A percentile compares a stretch with the other conserved stretches of the same genome.
These are phyloP conservation scores for Pythium diclinum DNA, from an alignment of 352 stramenopile species.

Conservation along the genomic window DNA sequence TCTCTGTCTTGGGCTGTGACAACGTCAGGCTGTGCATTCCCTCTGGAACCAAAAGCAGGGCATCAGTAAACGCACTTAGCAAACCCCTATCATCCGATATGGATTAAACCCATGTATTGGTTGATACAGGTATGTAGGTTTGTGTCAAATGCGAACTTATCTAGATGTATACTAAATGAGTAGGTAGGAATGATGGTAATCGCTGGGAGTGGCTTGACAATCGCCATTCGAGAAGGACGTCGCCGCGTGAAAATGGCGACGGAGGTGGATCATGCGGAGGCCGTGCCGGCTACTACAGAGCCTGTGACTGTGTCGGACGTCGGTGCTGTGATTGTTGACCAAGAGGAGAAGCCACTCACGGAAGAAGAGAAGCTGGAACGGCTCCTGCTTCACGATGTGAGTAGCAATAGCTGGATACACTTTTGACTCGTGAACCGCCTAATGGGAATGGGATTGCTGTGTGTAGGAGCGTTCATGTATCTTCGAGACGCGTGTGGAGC, in stretches of 20 bases:
- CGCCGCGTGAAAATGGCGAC: neutral
- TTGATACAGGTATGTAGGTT: neutral
- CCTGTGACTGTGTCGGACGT: neutral
- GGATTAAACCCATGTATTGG: neutral
- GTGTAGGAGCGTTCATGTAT: constrained; percentile 76
- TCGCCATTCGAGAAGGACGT: constrained; percentile 1
- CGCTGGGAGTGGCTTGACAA: neutral
- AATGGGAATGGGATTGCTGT: neutral
- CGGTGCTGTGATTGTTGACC: neutral
- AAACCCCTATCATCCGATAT: neutral
- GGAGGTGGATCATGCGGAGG: neutral
- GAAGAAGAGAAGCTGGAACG: constrained; percentile 22
- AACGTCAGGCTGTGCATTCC: constrained; percentile 2
- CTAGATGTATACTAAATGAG: too few relatives aligned
- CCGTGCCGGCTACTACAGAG: neutral
- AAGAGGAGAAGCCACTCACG: constrained; percentile 9
- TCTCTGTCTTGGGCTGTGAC: neutral
- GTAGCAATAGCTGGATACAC: neutral
- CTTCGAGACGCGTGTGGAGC: constrained; percentile 79
- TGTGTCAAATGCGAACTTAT: constrained; percentile 6
- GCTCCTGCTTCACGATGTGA: constrained; percentile 23
- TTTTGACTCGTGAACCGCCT: neutral
- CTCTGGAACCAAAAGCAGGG: neutral
- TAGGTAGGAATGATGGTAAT: constrained; percentile 11
- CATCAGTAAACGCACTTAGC: constrained; percentile 12